phyloP scores from a whole-genome alignment of 2,329 filamentous ascomycete genomes.

The Calonectria multiphialidica region DNA sequence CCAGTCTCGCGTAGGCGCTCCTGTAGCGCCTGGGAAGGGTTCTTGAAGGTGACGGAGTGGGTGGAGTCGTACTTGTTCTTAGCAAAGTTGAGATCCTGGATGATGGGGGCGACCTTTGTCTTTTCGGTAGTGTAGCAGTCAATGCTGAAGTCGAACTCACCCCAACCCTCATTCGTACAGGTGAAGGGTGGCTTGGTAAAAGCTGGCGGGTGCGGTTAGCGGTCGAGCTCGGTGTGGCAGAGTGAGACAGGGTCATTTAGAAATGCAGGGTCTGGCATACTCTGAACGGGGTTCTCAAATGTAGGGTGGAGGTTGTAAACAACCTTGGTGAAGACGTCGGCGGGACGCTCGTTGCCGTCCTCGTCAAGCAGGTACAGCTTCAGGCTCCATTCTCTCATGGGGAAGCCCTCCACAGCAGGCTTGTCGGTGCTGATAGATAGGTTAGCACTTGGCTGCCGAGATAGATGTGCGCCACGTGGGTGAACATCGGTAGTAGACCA shows the following conservation, averaged over 20 bases:
- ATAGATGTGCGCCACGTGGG: background rate
- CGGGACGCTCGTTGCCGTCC: slow-evolving; percentile 84
- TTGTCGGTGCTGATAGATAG: slow-evolving; percentile 72
- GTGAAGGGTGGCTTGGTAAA: slow-evolving; percentile 89
- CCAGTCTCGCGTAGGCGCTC: slow-evolving; percentile 85
- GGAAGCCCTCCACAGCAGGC: slow-evolving; percentile 86
- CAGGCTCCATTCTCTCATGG: slow-evolving; percentile 93
- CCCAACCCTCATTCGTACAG: slow-evolving; percentile 96
- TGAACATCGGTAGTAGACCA: background rate
- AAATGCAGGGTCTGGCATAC: slow-evolving; percentile 64
- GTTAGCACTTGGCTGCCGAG: background rate
- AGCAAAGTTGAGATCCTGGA: slow-evolving; percentile 94
- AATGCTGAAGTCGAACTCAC: slow-evolving; percentile 96
- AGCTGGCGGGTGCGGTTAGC: slow-evolving; percentile 60
- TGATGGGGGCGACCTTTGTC: slow-evolving; percentile 79
- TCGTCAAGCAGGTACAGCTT: slow-evolving; percentile 88
- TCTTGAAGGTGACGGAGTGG: slow-evolving; percentile 88
- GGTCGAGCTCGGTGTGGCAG: background rate
- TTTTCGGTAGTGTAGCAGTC: slow-evolving; percentile 87
- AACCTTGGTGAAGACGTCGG: slow-evolving; percentile 90
- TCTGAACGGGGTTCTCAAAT: slow-evolving; percentile 88
- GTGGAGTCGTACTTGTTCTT: slow-evolving; percentile 84
- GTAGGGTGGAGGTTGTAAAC: slow-evolving; percentile 94
- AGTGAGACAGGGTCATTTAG: background rate
- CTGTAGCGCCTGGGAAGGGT: slow-evolving; percentile 89